These are phyloP conservation scores for Saraca asoca DNA, from an alignment of 331 rosid genomes.

Conservation along the genomic window DNA sequence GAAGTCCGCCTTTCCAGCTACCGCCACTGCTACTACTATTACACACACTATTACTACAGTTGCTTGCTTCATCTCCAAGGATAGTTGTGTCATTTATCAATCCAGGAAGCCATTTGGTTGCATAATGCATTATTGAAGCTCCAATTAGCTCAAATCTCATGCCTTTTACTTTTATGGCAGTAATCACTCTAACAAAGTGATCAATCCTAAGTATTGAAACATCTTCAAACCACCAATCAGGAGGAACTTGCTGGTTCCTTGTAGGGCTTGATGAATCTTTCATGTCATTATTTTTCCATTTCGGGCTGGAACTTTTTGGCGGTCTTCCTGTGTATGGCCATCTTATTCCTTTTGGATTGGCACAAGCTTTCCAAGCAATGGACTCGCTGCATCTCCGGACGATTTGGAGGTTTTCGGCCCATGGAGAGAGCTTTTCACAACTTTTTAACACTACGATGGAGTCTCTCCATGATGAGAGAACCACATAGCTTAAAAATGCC, in stretches of 20 bases:
- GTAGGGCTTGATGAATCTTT: conserved; percentile 82
- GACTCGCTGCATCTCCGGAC: conserved; percentile 92
- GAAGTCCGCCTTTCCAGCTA: conserved; percentile 84
- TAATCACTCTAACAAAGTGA: conserved; percentile 85
- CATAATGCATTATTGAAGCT: conserved; percentile 78
- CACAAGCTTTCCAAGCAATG: conserved; percentile 97
- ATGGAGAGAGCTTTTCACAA: conserved; percentile 88
- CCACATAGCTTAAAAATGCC: conserved; percentile 93
- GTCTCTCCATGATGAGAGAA: conserved; percentile 91
- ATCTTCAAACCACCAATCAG: conserved; percentile 99
- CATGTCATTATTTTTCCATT: conserved; percentile 56
- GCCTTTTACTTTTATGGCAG: conserved; percentile 92
- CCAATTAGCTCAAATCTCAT: conserved; percentile 82
- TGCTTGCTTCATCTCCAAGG: conserved; percentile 60
- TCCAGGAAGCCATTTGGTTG: conserved; percentile 82
- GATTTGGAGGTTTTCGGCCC: conserved; percentile 93
- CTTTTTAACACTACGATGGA: conserved; percentile 87
- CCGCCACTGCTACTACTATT: conserved; percentile 45
- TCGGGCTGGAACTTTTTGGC: conserved; percentile 65
- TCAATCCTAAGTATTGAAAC: conserved; percentile 84
- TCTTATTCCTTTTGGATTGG: conserved; percentile 88
- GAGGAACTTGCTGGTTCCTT: conserved; percentile 73
- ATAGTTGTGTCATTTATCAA: conserved; percentile 43
- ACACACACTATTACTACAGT: conserved; percentile 39
- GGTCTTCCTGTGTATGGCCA: conserved; percentile 87